phyloP scores from a whole-genome alignment of 176 grass and related monocot species.

The Cenchrus fungigraminus region DNA sequence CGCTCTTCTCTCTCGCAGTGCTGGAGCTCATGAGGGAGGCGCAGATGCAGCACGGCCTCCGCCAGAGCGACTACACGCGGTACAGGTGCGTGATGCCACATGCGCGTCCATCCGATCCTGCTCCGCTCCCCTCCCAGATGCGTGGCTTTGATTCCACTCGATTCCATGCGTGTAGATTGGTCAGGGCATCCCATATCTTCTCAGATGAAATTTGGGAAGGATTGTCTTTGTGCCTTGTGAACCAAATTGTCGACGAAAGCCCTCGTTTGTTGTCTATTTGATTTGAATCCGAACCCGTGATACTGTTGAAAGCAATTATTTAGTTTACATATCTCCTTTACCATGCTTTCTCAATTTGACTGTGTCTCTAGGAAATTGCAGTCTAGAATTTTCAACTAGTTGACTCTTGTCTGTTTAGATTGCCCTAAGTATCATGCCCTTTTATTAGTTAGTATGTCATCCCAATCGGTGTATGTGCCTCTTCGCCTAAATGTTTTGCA shows the following conservation, averaged over 20 bases:
- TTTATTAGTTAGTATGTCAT: background rate
- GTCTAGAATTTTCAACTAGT: no score
- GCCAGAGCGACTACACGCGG: conserved; percentile 86
- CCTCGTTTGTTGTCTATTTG: background rate
- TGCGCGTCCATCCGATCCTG: background rate
- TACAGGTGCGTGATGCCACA: conserved; percentile 56
- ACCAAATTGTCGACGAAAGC: conserved; percentile 15
- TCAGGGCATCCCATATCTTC: background rate
- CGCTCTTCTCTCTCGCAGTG: conserved; percentile 46
- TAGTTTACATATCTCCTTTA: background rate
- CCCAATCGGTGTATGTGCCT: background rate
- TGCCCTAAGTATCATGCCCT: background rate
- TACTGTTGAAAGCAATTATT: background rate
- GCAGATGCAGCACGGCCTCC: conserved; percentile 97
- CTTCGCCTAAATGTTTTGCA: conserved; percentile 40
- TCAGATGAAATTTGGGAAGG: conserved; percentile 18
- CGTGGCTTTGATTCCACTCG: conserved; percentile 7
- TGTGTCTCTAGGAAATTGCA: background rate
- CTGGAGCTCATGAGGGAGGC: conserved; percentile 84
- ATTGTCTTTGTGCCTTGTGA: background rate
- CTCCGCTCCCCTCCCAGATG: conserved; percentile 4
- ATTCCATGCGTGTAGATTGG: background rate
- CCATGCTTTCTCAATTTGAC: background rate
- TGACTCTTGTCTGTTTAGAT: conserved; percentile 6
- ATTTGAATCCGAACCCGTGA: background rate